phyloP scores from a whole-genome alignment of 176 grass and related monocot species.

The Triticum timopheevii region DNA sequence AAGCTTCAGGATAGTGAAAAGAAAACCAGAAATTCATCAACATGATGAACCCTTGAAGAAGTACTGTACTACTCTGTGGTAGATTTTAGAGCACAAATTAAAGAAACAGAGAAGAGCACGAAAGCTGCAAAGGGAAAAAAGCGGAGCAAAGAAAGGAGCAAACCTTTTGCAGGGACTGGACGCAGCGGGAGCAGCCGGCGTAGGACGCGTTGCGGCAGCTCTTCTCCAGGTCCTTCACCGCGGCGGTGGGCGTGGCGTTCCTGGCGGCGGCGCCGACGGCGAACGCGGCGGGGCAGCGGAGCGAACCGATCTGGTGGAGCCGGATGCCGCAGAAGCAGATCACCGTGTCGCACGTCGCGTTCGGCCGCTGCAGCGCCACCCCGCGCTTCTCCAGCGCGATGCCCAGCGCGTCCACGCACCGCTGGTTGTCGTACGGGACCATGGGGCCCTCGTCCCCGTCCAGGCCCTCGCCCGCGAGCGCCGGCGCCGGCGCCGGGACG shows the following conservation, averaged over 20 bases:
- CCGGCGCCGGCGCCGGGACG: conserved; percentile 40
- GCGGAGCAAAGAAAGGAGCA: conserved; percentile 8
- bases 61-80: not conserved
- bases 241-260: conserved; percentile 86
- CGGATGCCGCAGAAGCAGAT: conserved; percentile 99
- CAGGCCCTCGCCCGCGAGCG: not conserved
- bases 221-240: conserved; percentile 75
- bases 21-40: not conserved
- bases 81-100: not conserved
- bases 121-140: not conserved
- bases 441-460: conserved; percentile 64
- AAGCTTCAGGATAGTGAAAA: too few relatives aligned
- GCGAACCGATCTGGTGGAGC: conserved; percentile 96
- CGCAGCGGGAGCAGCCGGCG: conserved; percentile 79
- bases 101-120: not conserved
- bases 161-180: conserved; percentile 91
- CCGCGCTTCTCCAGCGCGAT: conserved; percentile 67
- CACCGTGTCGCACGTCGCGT: conserved; percentile 81
- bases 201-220: conserved; percentile 95
- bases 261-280: conserved; percentile 33
- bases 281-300: conserved; percentile 93
- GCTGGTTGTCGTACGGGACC: conserved; percentile 96
- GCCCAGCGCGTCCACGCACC: conserved; percentile 84
- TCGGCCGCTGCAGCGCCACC: conserved; percentile 65
- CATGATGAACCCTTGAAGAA: not conserved